Evolutionary conservation across 441 rosid species (phyloP).

Genomic region (Lepidium campestre): DNA sequence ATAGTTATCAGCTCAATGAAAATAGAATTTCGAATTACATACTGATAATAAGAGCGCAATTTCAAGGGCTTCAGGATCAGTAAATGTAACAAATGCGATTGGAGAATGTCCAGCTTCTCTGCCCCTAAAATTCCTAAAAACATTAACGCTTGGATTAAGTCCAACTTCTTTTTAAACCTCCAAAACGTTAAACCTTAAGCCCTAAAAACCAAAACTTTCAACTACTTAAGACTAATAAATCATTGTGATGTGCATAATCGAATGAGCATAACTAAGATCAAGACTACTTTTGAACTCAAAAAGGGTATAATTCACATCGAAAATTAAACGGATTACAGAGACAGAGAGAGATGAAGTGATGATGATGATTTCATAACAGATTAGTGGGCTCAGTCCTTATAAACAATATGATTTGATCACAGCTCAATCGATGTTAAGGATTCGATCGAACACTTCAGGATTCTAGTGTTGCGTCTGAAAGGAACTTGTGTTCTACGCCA

Average conservation of each 20-base stretch:
- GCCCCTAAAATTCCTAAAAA: conserved; percentile 21
- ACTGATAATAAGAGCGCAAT: conserved; percentile 90
- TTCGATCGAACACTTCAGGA: background rate
- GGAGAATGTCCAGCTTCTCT: conserved; percentile 52
- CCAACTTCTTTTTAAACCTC: background rate
- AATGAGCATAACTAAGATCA: no score
- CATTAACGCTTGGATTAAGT: conserved; percentile 3
- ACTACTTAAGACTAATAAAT: no score
- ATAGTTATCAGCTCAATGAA: background rate
- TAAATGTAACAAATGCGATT: conserved; percentile 81
- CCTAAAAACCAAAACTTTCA: no score
- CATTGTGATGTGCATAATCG: no score
- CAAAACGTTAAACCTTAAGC: no score
- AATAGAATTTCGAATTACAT: conserved; percentile 2
- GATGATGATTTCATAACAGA: conserved; percentile 1
- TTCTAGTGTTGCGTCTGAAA: background rate
- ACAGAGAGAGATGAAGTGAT: background rate
- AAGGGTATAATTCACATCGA: no score
- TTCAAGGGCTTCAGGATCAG: conserved; percentile 83
- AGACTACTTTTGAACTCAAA: no score
- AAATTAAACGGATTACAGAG: no score
- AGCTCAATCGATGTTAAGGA: background rate
- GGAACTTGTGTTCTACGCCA: no score
- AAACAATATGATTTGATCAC: no score
- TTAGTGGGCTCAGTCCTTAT: background rate